phyloP scores from a whole-genome alignment of 164 flowering plant genomes.

The Pachysandra terminalis region DNA sequence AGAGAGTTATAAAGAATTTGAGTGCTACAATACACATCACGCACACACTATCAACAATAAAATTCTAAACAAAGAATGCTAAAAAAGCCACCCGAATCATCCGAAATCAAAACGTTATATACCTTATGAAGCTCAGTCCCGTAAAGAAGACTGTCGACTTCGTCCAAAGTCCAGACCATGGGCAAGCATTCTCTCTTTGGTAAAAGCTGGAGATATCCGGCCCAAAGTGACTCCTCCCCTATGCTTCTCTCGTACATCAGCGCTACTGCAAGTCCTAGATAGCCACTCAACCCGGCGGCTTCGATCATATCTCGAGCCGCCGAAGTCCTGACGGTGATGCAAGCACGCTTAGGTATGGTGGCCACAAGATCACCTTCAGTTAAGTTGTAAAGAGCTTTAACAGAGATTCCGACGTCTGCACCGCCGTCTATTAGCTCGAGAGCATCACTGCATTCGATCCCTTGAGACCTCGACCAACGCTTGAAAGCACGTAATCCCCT shows the following conservation, averaged over 20 bases:
- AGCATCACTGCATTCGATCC: constrained; percentile 62
- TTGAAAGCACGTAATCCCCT: constrained; percentile 81
- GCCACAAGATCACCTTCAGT: constrained; percentile 75
- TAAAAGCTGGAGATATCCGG: constrained; percentile 67
- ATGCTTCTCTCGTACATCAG: constrained; percentile 84
- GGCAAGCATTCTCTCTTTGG: constrained; percentile 69
- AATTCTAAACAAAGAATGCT: not conserved
- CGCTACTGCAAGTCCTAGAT: constrained; percentile 65
- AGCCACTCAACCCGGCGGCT: constrained; percentile 54
- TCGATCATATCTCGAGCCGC: constrained; percentile 55
- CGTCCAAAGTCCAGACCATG: constrained; percentile 61
- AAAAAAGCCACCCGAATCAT: no score
- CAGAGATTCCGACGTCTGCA: constrained; percentile 41
- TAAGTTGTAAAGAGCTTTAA: constrained; percentile 49
- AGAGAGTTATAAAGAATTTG: no score
- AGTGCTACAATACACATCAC: no score
- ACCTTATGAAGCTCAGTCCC: constrained; percentile 97
- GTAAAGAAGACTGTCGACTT: constrained; percentile 52
- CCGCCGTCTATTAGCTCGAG: constrained; percentile 31
- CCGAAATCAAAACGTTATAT: not conserved
- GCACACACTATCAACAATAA: no score
- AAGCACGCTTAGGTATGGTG: constrained; percentile 68
- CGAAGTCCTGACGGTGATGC: constrained; percentile 66
- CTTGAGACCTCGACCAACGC: constrained; percentile 77
- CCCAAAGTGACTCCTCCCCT: constrained; percentile 69